A percentile compares a stretch with the other conserved stretches of the same genome.
phyloP scores from a whole-genome alignment of 1,139 yeast genomes.

The Geotrichum restrictum region DNA sequence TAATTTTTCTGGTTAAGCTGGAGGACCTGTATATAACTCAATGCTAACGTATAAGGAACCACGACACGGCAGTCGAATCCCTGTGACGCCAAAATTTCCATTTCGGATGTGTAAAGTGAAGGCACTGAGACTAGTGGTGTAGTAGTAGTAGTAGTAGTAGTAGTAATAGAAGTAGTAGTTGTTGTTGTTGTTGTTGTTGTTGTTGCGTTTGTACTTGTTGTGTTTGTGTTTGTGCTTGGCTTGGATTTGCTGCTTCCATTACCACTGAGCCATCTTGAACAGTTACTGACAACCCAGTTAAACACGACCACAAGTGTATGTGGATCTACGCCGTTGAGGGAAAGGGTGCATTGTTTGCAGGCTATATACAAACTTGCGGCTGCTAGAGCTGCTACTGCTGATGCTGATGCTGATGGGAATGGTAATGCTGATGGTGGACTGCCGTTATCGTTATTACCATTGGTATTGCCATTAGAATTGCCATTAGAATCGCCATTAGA shows the following conservation, averaged over 20 bases:
- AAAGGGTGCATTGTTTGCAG: slow-evolving; percentile 13
- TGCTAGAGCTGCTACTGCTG: neutral
- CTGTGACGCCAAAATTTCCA: slow-evolving; percentile 24
- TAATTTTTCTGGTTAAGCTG: slow-evolving; percentile 8
- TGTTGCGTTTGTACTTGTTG: no score
- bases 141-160: neutral
- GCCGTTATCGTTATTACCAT: no score
- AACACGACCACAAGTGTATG: neutral
- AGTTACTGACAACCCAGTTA: neutral
- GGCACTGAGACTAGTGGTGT: slow-evolving; percentile 6
- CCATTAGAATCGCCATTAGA: no score
- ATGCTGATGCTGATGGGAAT: no score
- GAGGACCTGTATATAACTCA: slow-evolving; percentile 28
- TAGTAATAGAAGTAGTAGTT: no score
- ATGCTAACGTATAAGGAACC: slow-evolving; percentile 29
- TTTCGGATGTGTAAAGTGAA: slow-evolving; percentile 17
- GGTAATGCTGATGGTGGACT: no score
- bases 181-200: neutral
- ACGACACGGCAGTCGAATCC: slow-evolving; percentile 29
- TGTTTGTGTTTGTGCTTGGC: no score
- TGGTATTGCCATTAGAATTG: no score
- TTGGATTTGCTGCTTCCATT: no score
- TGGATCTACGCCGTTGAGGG: neutral
- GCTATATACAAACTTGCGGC: slow-evolving; percentile 22
- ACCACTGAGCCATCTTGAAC: neutral